Evolutionary conservation across 139 green algal species (phyloP), one percentile per base, ranked within the genome.

Genomic region (Chlorella sorokiniana): DNA sequence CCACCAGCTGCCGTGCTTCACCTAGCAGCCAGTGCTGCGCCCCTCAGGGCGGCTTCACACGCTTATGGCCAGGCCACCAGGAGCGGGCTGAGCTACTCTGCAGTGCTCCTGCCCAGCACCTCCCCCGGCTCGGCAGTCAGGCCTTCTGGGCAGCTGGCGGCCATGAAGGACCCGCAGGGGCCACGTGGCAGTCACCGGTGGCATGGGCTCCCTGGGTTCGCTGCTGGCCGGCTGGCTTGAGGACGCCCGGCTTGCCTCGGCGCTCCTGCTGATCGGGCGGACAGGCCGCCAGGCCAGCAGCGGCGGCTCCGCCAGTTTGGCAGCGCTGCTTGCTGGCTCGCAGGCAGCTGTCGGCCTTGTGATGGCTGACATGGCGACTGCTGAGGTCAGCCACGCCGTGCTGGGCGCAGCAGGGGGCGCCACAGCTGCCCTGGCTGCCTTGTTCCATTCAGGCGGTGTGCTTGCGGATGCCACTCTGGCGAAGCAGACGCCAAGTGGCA

Each of bases 361-460:
- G 0, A 70, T 77, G 67, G 54, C 40, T 22, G 78, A 83, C 29
- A 42, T 83, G 78, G 48, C 78, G 3, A 25, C 25, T 51, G 56
- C 27, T 6, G 78, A 83, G 38, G 78, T 37, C 48, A 72, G 40
- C 61, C 9, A n/a, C 18, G 40, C 35, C 6, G 59, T 44, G 6
- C 29, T 63, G 41, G 29, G 33, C 0, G 33, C 73, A 16, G 61
- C 29, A 3, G 59, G 29, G 4, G n/a, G 56, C n/a, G n/a, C 25
- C 6, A 2, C 16, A 1, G n/a, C 25, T 3, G 64, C 74, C 0
- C 54, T 77, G 59, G 40, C 72, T 31, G 73, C 37, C 7, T 63
- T 95, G 18, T 65, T 96, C 8, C 92, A 93, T 76, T 92, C 91
- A 22, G 91, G 91, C 23, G 93, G 93, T 25, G 91, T 95, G 62